Percentiles rank a stretch among this genome's conserved stretches.
These are phyloP conservation scores for Neofusicoccum laricinum DNA, from an alignment of 2,329 filamentous ascomycete genomes.

Conservation along the genomic window DNA sequence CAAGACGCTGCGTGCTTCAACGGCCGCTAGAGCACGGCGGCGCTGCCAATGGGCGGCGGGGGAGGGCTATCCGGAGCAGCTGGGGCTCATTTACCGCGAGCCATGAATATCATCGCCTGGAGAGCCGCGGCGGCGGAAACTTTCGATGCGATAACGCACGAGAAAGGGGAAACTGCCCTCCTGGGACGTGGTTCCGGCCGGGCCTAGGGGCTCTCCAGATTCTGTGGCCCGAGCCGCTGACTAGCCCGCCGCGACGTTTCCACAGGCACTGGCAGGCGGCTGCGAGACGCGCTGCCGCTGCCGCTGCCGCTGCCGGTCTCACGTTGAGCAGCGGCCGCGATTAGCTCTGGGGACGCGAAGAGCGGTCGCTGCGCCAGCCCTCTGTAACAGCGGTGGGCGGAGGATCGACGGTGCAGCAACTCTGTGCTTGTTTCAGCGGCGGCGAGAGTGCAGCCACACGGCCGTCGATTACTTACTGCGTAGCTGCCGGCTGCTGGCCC, in stretches of 20 bases:
- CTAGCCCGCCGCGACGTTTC: neutral
- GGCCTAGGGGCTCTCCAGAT: neutral
- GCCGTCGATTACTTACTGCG: too few relatives aligned
- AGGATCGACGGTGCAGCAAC: neutral
- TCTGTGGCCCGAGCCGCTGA: constrained; percentile 1
- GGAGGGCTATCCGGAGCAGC: neutral
- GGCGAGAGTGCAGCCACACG: neutral
- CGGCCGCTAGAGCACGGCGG: neutral
- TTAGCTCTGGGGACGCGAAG: neutral
- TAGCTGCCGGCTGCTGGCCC: too few relatives aligned
- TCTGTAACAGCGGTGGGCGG: neutral
- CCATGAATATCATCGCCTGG: neutral
- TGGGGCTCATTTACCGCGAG: neutral
- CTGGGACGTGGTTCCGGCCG: neutral
- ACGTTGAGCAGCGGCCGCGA: neutral
- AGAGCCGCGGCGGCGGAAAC: neutral
- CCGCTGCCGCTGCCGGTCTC: neutral
- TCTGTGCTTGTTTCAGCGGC: neutral
- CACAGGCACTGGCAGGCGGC: neutral
- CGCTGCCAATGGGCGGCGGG: neutral
- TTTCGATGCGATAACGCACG: constrained; percentile 3
- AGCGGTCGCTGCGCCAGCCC: neutral
- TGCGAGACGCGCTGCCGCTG: neutral
- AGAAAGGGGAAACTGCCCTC: neutral
- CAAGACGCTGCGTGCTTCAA: constrained; percentile 8